Evolutionary conservation across 495 filamentous ascomycete genomes (phyloP), one percentile per base, ranked within the genome.

Genomic region (Trichoderma gamsii): DNA sequence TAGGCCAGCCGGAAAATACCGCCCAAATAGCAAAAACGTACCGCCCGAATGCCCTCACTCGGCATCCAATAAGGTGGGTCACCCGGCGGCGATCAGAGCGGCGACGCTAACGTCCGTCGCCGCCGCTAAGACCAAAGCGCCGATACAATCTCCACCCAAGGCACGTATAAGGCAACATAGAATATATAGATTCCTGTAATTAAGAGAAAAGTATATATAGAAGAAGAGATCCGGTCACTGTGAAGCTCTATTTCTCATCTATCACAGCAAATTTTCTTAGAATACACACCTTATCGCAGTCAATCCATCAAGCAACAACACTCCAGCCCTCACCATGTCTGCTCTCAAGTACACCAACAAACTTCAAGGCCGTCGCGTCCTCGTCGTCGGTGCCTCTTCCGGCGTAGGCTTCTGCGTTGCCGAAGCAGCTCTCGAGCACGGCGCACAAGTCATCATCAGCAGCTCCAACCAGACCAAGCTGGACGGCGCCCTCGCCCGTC

Each of bases 371-470:
- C 75, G 73, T 49, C 77, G 78, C 69, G 72, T 88, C 64, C 80
- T 87, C 69, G 67, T 87, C 49, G 78, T 88, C 66, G 86, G 86
- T 35, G 86, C 83, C 12, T 82, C 77, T 41, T 78, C 79, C 3
- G 86, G 85, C 44, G 85, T 89, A 65, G 87, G 86, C 35, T 84
- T 80, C 64, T 79, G 76, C 56, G 82, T 87, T 5, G 85, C 85
- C 46, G 79, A 84, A 71, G 78, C 75, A 6, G 72, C 76, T 13
- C 73, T 88, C 67, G 81, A 81, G 59, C 75, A 83, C 27, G 79
- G 80, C 46, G 83, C 83, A 46, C 71, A 71, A 67, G 80, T 89
- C 51, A 85, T 81, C 41, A 79, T 89, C 72, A 79, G 80, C 49
- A 84, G 82, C 1, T 89, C 87, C 0, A 78, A 77, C 4, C 68